These are phyloP conservation scores for Rhododendron simsii DNA, from an alignment of 148 eudicot species.

Conservation along the genomic window DNA sequence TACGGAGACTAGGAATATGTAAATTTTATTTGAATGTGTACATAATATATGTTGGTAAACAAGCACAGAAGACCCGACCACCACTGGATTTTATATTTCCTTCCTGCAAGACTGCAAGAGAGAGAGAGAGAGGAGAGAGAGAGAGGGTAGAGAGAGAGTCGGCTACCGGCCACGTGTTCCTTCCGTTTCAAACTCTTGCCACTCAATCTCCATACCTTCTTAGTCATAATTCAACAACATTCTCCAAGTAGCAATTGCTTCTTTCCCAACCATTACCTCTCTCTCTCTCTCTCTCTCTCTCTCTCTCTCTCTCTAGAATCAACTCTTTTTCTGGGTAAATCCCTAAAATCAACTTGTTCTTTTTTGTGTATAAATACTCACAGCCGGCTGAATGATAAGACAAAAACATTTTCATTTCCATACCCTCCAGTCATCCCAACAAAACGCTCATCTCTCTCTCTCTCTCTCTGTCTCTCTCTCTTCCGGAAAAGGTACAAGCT, in stretches of 20 bases:
- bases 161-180: slow-evolving; percentile 10
- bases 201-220: slow-evolving; percentile 13
- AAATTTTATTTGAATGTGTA: neutral
- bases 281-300: too few relatives aligned
- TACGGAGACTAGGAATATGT: neutral
- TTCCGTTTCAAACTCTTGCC: slow-evolving; percentile 31
- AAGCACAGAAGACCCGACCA: neutral
- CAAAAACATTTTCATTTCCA: neutral
- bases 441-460: neutral
- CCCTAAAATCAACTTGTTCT: neutral
- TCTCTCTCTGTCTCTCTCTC: slow-evolving; percentile 1
- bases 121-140: neutral
- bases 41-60: neutral
- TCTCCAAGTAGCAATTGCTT: neutral
- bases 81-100: neutral
- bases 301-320: slow-evolving; percentile 5
- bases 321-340: neutral
- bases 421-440: neutral
- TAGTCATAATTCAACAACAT: neutral
- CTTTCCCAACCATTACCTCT: neutral
- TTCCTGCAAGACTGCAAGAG: neutral
- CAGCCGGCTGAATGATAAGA: neutral
- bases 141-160: neutral
- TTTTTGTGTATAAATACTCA: slow-evolving; percentile 5
- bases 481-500: neutral